A percentile compares a stretch with the other conserved stretches of the same genome.
Conservation (phyloP, 345 rosid species). For the Capsella bursapastoris region DNA sequence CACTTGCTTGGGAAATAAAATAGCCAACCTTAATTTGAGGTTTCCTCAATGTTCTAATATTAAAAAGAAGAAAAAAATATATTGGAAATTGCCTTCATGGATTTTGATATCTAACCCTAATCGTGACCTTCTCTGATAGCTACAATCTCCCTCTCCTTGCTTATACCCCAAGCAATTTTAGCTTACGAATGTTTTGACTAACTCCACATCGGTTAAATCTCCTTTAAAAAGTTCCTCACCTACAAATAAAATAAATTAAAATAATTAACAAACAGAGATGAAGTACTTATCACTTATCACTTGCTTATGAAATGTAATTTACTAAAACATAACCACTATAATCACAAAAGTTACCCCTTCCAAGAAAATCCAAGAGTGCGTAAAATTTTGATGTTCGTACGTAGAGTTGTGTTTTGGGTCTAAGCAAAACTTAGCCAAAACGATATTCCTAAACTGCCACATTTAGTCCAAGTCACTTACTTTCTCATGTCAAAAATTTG, state of each 20-base stretch:
- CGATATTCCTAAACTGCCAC: conserved; percentile 14
- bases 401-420: neutral
- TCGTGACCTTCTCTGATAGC: conserved; percentile 46
- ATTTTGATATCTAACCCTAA: conserved; percentile 46
- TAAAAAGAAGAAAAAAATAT: neutral
- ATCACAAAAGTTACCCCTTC: conserved; percentile 11
- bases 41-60: conserved; percentile 16
- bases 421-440: conserved; percentile 25
- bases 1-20: conserved; percentile 44
- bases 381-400: too few relatives aligned
- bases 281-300: conserved; percentile 34
- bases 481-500: conserved; percentile 11
- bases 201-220: conserved; percentile 34
- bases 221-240: conserved; percentile 17
- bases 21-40: conserved; percentile 32
- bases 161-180: conserved; percentile 40
- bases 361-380: neutral
- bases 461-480: conserved; percentile 10
- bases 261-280: conserved; percentile 11
- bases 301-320: conserved; percentile 23
- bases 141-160: conserved; percentile 41
- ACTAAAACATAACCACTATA: conserved; percentile 2
- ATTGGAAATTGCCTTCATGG: conserved; percentile 35
- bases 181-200: conserved; percentile 39
- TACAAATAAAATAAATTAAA: conserved; percentile 1